A percentile compares a stretch with the other conserved stretches of the same genome.
Evolutionary conservation across 164 flowering plant genomes (phyloP).

Genomic region (Umbilicus rupestris): DNA sequence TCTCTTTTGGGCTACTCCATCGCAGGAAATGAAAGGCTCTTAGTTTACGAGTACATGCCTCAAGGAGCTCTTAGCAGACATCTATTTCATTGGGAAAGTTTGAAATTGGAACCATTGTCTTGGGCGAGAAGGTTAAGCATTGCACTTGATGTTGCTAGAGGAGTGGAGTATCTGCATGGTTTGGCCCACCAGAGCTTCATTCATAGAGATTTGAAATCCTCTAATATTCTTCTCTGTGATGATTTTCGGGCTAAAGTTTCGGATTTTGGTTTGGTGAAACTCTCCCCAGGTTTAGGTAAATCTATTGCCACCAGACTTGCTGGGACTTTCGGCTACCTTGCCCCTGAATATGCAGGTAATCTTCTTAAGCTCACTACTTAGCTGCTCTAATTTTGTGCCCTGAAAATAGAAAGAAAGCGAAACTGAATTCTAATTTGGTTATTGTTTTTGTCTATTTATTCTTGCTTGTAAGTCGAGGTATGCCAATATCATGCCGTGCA

Average conservation of each 20-base stretch:
- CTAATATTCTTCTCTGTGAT: constrained; percentile 65
- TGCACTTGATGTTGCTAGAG: constrained; percentile 32
- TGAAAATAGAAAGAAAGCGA: too few species aligned
- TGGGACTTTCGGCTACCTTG: constrained; percentile 82
- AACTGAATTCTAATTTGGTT: too few species aligned
- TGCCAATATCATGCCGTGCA: too few species aligned
- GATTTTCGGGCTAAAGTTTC: constrained; percentile 69
- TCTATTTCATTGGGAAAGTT: constrained; percentile 59
- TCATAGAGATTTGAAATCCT: constrained; percentile 30
- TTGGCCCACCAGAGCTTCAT: constrained; percentile 1
- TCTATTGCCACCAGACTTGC: constrained; percentile 72
- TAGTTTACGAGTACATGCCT: constrained; percentile 4
- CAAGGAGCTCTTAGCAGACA: constrained; percentile 40
- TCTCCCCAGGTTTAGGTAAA: constrained; percentile 60
- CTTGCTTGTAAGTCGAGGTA: too few species aligned
- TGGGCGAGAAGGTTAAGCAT: constrained; percentile 59
- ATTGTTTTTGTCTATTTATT: too few species aligned
- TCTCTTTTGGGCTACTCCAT: constrained; percentile 57
- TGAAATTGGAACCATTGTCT: constrained; percentile 53
- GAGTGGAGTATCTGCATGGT: constrained; percentile 5
- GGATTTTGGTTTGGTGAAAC: constrained; percentile 78
- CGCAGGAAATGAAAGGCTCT: constrained; percentile 4
- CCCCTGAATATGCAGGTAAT: constrained; percentile 40
- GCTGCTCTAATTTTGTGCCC: too few species aligned
- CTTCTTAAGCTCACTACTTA: too few species aligned